Percentiles rank a stretch among this genome's conserved stretches.
phyloP scores from a whole-genome alignment of 2,329 filamentous ascomycete species.

The Fusarium sp. region DNA sequence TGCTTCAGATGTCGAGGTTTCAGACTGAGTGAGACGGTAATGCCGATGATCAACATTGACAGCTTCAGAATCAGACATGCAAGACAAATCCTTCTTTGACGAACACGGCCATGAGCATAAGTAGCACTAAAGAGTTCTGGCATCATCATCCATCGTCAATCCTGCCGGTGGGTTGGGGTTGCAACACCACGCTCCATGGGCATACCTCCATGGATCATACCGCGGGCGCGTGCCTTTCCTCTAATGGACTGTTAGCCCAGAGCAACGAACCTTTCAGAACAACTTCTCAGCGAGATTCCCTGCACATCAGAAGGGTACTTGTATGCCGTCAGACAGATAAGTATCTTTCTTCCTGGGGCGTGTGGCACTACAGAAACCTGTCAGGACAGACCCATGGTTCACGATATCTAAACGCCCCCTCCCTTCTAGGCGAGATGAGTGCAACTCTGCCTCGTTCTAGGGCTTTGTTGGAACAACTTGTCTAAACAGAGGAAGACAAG shows the following conservation, averaged over 20 bases:
- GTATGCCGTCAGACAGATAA: conserved; percentile 37
- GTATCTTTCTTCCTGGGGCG: conserved; percentile 24
- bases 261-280: conserved; percentile 5
- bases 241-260: not conserved
- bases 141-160: conserved; percentile 2
- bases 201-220: conserved; percentile 11
- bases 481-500: not conserved
- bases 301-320: conserved; percentile 29
- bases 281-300: not conserved
- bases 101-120: not conserved
- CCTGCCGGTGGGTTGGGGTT: conserved; percentile 46
- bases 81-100: not conserved
- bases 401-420: conserved; percentile 14
- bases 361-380: not conserved
- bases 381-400: conserved; percentile 31
- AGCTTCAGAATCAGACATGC: not conserved
- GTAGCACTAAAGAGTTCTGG: not conserved
- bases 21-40: conserved; percentile 26
- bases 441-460: conserved; percentile 35
- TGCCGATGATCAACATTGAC: conserved; percentile 12
- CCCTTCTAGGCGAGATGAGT: not conserved
- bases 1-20: conserved; percentile 9
- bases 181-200: conserved; percentile 14
- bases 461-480: conserved; percentile 29
- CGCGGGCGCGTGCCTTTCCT: conserved; percentile 11